These are phyloP conservation scores for Boletus rufocinnamomeus DNA, from an alignment of 768 basidiomycete genomes.

Conservation along the genomic window DNA sequence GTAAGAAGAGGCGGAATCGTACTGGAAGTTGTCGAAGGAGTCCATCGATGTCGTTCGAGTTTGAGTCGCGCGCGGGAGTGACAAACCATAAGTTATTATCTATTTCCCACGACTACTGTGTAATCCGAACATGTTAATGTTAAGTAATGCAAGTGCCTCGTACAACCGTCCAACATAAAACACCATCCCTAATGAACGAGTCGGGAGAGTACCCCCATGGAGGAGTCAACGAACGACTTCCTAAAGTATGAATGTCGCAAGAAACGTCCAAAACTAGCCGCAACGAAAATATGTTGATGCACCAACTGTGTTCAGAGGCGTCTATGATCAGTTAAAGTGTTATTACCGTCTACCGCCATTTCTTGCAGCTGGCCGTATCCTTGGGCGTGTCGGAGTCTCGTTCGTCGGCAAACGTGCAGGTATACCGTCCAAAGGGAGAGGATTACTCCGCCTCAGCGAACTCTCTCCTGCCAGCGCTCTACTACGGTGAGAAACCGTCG, in stretches of 20 bases:
- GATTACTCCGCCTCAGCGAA: constrained; percentile 29
- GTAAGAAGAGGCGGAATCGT: constrained; percentile 80
- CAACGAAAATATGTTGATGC: not conserved
- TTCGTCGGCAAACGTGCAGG: constrained; percentile 43
- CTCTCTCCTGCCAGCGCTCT: constrained; percentile 24
- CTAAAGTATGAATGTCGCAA: constrained; percentile 11
- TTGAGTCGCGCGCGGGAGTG: not conserved
- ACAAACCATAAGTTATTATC: constrained; percentile 11
- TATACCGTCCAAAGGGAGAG: constrained; percentile 32
- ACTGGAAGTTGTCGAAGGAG: constrained; percentile 84
- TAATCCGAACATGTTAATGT: constrained; percentile 13
- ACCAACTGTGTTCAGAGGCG: not conserved
- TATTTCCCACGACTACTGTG: constrained; percentile 29
- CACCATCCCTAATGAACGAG: constrained; percentile 14
- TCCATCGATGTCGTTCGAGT: constrained; percentile 54
- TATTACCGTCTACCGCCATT: constrained; percentile 49
- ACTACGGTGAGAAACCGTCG: constrained; percentile 18
- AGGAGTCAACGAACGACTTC: not conserved
- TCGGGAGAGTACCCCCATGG: constrained; percentile 7
- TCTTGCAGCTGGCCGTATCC: constrained; percentile 45
- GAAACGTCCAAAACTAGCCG: constrained; percentile 12
- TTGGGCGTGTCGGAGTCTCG: constrained; percentile 65
- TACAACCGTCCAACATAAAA: constrained; percentile 15
- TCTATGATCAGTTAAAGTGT: not conserved
- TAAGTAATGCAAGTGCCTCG: not conserved